Conservation (phyloP, 2,329 filamentous ascomycete species). For the Aspergillus felis region DNA sequence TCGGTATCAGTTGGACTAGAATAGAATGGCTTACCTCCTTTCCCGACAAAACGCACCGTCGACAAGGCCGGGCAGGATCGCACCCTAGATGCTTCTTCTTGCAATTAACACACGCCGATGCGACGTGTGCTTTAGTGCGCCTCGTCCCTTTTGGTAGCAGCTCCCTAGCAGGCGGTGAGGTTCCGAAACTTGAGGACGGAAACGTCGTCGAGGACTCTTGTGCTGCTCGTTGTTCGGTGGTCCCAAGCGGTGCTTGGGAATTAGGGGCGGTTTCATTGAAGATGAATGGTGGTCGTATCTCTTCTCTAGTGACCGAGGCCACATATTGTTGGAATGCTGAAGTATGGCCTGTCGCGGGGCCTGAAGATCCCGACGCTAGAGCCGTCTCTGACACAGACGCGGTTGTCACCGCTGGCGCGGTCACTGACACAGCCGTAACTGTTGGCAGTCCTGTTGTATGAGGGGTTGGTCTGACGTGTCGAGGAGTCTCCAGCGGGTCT, state of each 20-base stretch:
- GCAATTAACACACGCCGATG: constrained; percentile 47
- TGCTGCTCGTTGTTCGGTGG: constrained; percentile 15
- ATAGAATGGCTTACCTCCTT: constrained; percentile 39
- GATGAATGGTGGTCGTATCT: constrained; percentile 14
- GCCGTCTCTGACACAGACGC: constrained; percentile 7
- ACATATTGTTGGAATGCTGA: constrained; percentile 14
- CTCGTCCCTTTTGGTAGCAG: constrained; percentile 38
- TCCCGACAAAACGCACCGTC: constrained; percentile 43
- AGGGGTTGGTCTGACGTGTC: constrained; percentile 28
- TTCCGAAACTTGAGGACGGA: constrained; percentile 21
- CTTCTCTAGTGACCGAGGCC: constrained; percentile 10
- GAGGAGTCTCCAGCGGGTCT: constrained; percentile 35
- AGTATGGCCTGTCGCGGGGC: constrained; percentile 9
- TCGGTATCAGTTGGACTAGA: neutral
- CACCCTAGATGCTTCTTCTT: constrained; percentile 48
- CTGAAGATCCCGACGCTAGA: constrained; percentile 14
- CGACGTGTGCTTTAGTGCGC: constrained; percentile 46
- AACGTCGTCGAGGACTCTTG: constrained; percentile 22
- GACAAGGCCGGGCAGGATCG: constrained; percentile 44
- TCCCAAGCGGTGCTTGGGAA: constrained; percentile 15
- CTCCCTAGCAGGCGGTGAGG: constrained; percentile 22
- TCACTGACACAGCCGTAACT: constrained; percentile 9
- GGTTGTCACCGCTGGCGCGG: constrained; percentile 5
- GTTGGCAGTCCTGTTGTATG: constrained; percentile 25
- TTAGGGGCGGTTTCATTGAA: constrained; percentile 18